These are phyloP conservation scores for Ailanthus altissimus DNA, from an alignment of 345 rosid species.

Conservation along the genomic window DNA sequence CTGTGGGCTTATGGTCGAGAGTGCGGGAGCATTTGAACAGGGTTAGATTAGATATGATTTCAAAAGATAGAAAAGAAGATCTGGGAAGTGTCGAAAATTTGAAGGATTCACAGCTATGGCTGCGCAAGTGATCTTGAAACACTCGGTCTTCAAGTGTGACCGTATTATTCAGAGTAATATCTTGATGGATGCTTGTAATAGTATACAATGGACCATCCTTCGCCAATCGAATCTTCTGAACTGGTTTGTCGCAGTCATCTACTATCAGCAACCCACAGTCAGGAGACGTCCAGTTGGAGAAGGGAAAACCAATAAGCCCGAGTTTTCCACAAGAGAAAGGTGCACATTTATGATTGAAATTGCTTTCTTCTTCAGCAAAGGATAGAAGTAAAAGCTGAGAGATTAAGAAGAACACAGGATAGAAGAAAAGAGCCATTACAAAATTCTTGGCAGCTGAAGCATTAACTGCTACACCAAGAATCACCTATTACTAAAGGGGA, in stretches of 20 bases:
- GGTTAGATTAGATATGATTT: not conserved
- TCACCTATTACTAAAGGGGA: not conserved
- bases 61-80: constrained; percentile 29
- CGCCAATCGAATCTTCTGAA: constrained; percentile 34
- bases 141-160: constrained; percentile 25
- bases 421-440: not conserved
- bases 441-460: not conserved
- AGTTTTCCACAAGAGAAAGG: constrained; percentile 31
- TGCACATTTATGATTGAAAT: not conserved
- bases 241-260: constrained; percentile 25
- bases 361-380: not conserved
- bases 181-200: constrained; percentile 33
- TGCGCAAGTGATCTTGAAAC: not conserved
- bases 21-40: constrained; percentile 33
- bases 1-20: not conserved
- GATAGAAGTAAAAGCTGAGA: not conserved
- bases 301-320: too few species aligned
- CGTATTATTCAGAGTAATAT: too few species aligned
- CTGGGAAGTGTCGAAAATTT: constrained; percentile 30
- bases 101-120: constrained; percentile 27
- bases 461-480: not conserved
- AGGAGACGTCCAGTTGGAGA: not conserved
- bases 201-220: constrained; percentile 26
- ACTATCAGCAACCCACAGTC: constrained; percentile 34
- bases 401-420: not conserved